phyloP scores from a whole-genome alignment of 176 grass and related monocot species.

The Oryza glaberrima region DNA sequence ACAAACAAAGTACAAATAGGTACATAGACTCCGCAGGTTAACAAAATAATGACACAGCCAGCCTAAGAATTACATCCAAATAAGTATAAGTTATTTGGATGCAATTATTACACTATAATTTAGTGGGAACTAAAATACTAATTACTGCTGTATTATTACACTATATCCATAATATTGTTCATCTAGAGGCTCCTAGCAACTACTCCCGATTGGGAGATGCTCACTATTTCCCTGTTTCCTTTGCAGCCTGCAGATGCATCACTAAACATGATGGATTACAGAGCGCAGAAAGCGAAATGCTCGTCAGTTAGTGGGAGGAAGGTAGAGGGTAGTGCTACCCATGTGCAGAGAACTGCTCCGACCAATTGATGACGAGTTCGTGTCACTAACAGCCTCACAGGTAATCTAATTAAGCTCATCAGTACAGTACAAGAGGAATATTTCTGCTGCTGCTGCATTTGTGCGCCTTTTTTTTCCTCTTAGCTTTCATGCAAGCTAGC shows the following conservation, averaged over 20 bases:
- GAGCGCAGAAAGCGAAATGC: background rate
- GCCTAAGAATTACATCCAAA: too few species aligned
- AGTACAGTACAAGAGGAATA: background rate
- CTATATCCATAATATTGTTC: background rate
- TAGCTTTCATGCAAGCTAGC: background rate
- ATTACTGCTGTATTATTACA: background rate
- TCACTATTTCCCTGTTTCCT: background rate
- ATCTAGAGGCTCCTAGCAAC: background rate
- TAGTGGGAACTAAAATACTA: background rate
- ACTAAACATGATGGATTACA: background rate
- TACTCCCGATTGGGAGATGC: constrained; percentile 10
- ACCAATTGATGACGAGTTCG: background rate
- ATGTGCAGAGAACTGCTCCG: constrained; percentile 27
- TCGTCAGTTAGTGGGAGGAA: background rate
- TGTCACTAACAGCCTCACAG: background rate
- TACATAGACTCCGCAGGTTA: too few species aligned
- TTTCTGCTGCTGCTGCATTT: background rate
- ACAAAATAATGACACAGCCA: too few species aligned
- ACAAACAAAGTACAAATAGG: too few species aligned
- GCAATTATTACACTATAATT: background rate
- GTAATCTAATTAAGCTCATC: background rate
- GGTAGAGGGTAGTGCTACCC: constrained; percentile 20
- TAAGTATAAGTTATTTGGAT: too few species aligned
- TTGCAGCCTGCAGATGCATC: background rate
- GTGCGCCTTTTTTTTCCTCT: background rate